A percentile compares a stretch with the other conserved stretches of the same genome.
phyloP scores from a whole-genome alignment of 257 asterid species.

The Eustoma russellianum region DNA sequence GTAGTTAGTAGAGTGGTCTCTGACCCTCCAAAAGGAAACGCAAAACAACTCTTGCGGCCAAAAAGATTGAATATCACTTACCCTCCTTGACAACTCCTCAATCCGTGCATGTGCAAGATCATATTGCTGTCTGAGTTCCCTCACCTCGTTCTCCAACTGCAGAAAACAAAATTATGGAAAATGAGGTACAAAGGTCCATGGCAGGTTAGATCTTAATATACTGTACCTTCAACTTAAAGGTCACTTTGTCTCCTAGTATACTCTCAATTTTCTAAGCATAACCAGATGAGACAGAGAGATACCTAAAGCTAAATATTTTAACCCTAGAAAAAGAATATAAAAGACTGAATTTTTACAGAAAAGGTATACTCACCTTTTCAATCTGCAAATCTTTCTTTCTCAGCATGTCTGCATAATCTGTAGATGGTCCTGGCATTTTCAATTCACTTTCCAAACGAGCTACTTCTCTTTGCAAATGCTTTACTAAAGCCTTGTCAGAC shows the following conservation, averaged over 20 bases:
- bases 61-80: constrained; percentile 32
- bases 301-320: too few relatives aligned
- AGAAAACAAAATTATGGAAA: constrained; percentile 9
- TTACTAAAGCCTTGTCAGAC: constrained; percentile 99
- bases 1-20: constrained; percentile 1
- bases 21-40: neutral
- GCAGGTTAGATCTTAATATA: too few relatives aligned
- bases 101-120: constrained; percentile 75
- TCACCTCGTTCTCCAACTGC: constrained; percentile 90
- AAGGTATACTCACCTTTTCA: constrained; percentile 55
- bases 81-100: constrained; percentile 41
- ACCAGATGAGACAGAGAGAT: neutral
- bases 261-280: neutral
- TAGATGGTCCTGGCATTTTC: constrained; percentile 59
- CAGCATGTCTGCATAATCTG: constrained; percentile 59
- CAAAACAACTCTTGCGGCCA: constrained; percentile 12
- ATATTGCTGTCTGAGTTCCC: constrained; percentile 63
- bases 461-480: constrained; percentile 93
- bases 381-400: constrained; percentile 85
- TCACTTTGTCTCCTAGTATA: too few relatives aligned
- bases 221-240: too few relatives aligned
- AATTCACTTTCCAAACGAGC: constrained; percentile 93
- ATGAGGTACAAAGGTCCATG: too few relatives aligned
- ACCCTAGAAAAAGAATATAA: constrained; percentile 30
- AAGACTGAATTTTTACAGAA: neutral